These are phyloP conservation scores for Taxawa tesnikishii DNA, from an alignment of 2,329 filamentous ascomycete genomes.

Conservation along the genomic window DNA sequence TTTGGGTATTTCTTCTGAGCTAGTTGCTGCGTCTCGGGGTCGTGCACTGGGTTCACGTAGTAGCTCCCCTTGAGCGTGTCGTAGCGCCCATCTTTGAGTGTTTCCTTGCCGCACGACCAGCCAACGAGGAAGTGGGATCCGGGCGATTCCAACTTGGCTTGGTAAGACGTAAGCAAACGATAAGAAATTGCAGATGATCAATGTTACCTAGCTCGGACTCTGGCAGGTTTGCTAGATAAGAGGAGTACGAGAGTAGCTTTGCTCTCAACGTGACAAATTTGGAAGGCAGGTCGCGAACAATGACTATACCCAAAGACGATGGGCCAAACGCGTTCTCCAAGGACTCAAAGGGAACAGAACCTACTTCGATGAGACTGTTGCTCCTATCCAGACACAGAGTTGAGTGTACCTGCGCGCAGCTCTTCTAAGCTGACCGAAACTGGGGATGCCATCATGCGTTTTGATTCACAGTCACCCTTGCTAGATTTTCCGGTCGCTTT, in stretches of 20 bases:
- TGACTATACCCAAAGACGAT: conserved; percentile 77
- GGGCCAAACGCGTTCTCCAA: conserved; percentile 79
- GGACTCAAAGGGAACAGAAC: conserved; percentile 53
- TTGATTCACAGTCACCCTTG: no score
- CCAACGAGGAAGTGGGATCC: conserved; percentile 50
- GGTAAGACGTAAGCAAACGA: neutral
- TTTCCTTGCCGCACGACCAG: conserved; percentile 76
- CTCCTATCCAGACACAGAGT: conserved; percentile 12
- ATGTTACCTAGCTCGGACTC: conserved; percentile 54
- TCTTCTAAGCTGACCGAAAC: conserved; percentile 35
- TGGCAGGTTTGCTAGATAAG: conserved; percentile 75
- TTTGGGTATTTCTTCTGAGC: conserved; percentile 42
- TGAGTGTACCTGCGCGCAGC: conserved; percentile 13
- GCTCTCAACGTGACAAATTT: conserved; percentile 61
- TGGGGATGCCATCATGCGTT: conserved; percentile 11
- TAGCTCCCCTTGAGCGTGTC: conserved; percentile 75
- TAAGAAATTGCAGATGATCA: neutral
- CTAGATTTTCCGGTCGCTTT: no score
- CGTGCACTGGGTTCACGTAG: conserved; percentile 58
- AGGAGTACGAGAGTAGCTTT: conserved; percentile 71
- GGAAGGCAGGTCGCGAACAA: conserved; percentile 75
- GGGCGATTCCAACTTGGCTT: conserved; percentile 34
- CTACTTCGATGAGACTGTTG: conserved; percentile 25
- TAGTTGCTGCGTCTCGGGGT: conserved; percentile 49
- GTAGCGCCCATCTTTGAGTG: conserved; percentile 62